These are phyloP conservation scores for Aspergillus sp. DNA, from an alignment of 2,329 filamentous ascomycete genomes.

Conservation along the genomic window DNA sequence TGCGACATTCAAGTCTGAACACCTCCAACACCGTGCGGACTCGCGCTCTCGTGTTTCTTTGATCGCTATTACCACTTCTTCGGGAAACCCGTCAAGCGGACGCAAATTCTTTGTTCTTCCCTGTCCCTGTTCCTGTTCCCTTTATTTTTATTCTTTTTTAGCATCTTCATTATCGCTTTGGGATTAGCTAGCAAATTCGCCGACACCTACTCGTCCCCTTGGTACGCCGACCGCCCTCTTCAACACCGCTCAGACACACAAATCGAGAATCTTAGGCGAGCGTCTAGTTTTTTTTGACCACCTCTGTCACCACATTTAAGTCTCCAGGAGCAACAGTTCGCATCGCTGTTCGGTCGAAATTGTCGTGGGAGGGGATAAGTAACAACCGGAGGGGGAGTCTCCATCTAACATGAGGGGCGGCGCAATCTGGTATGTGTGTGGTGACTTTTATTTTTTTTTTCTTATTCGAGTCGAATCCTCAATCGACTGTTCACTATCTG, in stretches of 20 bases:
- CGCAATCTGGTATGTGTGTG: constrained; percentile 24
- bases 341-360: not conserved
- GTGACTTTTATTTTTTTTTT: constrained; percentile 5
- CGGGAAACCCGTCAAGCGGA: constrained; percentile 4
- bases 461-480: not conserved
- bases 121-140: constrained; percentile 8
- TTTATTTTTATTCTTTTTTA: constrained; percentile 2
- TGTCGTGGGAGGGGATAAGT: constrained; percentile 7
- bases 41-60: constrained; percentile 15
- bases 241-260: constrained; percentile 6
- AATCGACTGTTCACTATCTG: not conserved
- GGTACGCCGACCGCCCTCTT: constrained; percentile 19
- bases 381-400: constrained; percentile 11
- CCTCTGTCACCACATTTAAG: not conserved
- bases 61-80: constrained; percentile 11
- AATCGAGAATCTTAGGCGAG: constrained; percentile 5
- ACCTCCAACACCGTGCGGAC: constrained; percentile 24
- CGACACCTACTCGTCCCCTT: constrained; percentile 7
- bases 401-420: constrained; percentile 25
- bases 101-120: constrained; percentile 3
- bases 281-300: not conserved
- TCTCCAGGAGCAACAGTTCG: not conserved
- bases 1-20: constrained; percentile 24
- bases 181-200: constrained; percentile 1
- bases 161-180: not conserved